Percentiles rank a stretch among this genome's conserved stretches.
Evolutionary conservation across 1,139 yeast species (phyloP).

Genomic region (Hansenula lynferdii): DNA sequence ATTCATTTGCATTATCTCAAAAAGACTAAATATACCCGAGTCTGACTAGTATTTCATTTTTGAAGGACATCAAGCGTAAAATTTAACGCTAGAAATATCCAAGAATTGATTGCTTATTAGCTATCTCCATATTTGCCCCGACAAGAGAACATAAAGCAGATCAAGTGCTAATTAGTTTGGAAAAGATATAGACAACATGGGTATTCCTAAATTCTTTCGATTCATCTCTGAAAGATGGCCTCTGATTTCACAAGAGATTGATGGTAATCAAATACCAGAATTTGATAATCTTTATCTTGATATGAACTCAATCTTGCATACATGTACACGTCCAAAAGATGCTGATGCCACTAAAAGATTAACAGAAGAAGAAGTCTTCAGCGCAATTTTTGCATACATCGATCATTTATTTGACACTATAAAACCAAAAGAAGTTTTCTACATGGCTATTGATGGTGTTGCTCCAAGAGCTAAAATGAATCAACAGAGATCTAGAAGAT

Average conservation of each 20-base stretch:
- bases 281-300: slow-evolving; percentile 93
- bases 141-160: too few species aligned
- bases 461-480: slow-evolving; percentile 99
- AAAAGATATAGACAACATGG: too few species aligned
- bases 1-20: too few species aligned
- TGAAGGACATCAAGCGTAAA: too few species aligned
- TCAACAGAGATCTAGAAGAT: slow-evolving; percentile 96
- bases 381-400: slow-evolving; percentile 89
- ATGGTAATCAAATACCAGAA: slow-evolving; percentile 83
- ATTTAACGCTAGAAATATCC: too few species aligned
- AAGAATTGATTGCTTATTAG: too few species aligned
- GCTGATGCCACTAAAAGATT: slow-evolving; percentile 55
- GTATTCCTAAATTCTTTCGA: slow-evolving; percentile 95
- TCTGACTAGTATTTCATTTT: too few species aligned
- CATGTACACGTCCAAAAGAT: slow-evolving; percentile 79
- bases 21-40: too few species aligned
- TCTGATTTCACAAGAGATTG: slow-evolving; percentile 81
- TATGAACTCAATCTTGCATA: slow-evolving; percentile 96
- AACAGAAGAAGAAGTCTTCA: slow-evolving; percentile 89
- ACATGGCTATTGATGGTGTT: slow-evolving; percentile 99
- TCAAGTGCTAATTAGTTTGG: too few species aligned
- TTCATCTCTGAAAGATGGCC: slow-evolving; percentile 99
- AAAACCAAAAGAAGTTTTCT: slow-evolving; percentile 80
- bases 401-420: slow-evolving; percentile 89
- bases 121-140: too few species aligned